Conservation (phyloP, 768 basidiomycete species). For the Naematelia aurantialba region DNA sequence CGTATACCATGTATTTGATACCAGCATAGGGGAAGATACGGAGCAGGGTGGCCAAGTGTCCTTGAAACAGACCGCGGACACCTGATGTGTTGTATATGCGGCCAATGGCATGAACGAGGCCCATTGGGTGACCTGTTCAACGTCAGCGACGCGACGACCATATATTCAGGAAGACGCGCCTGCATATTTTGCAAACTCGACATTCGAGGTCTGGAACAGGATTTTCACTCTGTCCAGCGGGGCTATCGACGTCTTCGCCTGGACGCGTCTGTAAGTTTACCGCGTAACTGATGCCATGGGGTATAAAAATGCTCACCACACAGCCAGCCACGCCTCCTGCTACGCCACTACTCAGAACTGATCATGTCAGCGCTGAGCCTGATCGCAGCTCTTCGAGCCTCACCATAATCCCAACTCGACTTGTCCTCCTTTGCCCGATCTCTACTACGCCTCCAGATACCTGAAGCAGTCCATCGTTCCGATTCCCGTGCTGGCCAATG, state of each 20-base stretch:
- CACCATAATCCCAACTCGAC: conserved; percentile 50
- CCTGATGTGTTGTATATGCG: conserved; percentile 63
- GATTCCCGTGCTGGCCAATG: conserved; percentile 1
- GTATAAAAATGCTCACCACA: conserved; percentile 60
- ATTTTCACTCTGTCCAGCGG: conserved; percentile 98
- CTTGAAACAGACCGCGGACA: conserved; percentile 79
- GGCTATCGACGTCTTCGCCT: conserved; percentile 94
- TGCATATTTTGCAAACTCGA: conserved; percentile 88
- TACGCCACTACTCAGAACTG: conserved; percentile 72
- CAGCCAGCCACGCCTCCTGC: conserved; percentile 94
- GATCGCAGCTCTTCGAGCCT: conserved; percentile 7
- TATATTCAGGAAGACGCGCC: conserved; percentile 55
- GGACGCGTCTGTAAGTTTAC: conserved; percentile 18
- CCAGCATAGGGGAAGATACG: conserved; percentile 96
- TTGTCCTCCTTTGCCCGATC: conserved; percentile 45
- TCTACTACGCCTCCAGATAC: conserved; percentile 37
- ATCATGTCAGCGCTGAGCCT: conserved; percentile 10
- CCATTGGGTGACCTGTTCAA: conserved; percentile 73
- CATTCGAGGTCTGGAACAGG: conserved; percentile 93
- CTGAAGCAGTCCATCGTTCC: conserved; percentile 20
- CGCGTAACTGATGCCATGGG: background rate
- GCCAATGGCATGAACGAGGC: conserved; percentile 70
- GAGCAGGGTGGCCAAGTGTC: conserved; percentile 89
- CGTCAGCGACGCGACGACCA: background rate
- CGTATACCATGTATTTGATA: conserved; percentile 96